Percentiles rank a stretch among this genome's conserved stretches.
phyloP scores from a whole-genome alignment of 106 monocot species.

The Apostasia shenzhenica region DNA sequence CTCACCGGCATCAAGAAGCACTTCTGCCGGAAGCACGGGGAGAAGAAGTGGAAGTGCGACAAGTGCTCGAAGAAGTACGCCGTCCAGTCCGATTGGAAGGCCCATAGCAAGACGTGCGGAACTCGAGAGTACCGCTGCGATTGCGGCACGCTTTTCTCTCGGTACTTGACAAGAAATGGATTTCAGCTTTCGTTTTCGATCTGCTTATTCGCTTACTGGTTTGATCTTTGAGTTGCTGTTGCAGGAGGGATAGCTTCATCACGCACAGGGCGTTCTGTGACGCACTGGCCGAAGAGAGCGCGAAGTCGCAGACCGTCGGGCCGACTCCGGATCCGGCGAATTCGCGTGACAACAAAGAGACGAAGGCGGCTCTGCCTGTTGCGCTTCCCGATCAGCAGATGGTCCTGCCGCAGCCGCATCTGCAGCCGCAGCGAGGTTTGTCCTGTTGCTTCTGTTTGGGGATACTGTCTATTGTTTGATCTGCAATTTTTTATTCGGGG shows the following conservation, averaged over 20 bases:
- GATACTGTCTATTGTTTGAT: not conserved
- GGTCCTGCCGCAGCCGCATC: conserved; percentile 1
- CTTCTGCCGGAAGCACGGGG: conserved; percentile 35
- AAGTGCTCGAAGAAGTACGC: conserved; percentile 46
- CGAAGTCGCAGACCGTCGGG: conserved; percentile 8
- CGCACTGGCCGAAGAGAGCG: conserved; percentile 36
- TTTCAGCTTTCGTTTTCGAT: not conserved
- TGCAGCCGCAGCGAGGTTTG: conserved; percentile 11
- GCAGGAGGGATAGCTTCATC: conserved; percentile 38
- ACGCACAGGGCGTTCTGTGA: conserved; percentile 45
- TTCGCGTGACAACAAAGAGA: conserved; percentile 3
- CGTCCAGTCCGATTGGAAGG: conserved; percentile 42
- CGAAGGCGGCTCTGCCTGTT: not conserved
- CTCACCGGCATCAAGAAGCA: conserved; percentile 46
- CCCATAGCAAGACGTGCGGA: conserved; percentile 35
- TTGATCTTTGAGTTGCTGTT: not conserved
- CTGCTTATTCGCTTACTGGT: too few relatives aligned
- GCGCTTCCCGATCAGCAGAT: conserved; percentile 3
- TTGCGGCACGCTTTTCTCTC: conserved; percentile 31
- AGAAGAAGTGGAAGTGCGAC: conserved; percentile 52
- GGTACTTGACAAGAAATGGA: not conserved
- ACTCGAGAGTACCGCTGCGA: conserved; percentile 41
- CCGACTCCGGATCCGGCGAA: not conserved
- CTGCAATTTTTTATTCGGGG: not conserved
- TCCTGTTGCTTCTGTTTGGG: not conserved